Evolutionary conservation across 2,329 filamentous ascomycete genomes (phyloP).

Genomic region (Xylaria sp.): DNA sequence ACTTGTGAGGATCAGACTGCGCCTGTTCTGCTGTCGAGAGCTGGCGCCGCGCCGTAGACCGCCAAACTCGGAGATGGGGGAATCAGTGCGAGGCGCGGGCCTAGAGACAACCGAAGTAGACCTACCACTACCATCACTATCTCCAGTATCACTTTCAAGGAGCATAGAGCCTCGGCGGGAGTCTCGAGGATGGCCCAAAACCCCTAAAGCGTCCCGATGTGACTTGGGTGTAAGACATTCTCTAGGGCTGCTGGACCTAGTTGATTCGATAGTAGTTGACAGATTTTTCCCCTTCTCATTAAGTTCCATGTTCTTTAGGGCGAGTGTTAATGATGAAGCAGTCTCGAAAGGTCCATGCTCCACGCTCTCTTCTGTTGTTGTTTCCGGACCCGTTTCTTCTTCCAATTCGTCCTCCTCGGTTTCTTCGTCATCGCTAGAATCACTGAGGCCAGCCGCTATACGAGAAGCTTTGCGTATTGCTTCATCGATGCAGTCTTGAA

Average conservation of each 20-base stretch:
- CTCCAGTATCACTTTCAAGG: conserved; percentile 83
- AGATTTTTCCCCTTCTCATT: conserved; percentile 54
- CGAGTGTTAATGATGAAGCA: conserved; percentile 65
- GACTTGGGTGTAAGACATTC: conserved; percentile 93
- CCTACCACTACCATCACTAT: conserved; percentile 87
- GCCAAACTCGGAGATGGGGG: conserved; percentile 87
- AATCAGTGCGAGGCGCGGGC: conserved; percentile 78
- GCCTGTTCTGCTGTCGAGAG: conserved; percentile 83
- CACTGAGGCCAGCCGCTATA: conserved; percentile 86
- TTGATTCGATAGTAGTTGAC: conserved; percentile 77
- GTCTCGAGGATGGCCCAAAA: conserved; percentile 66
- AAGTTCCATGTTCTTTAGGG: conserved; percentile 59
- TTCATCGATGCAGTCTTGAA: conserved; percentile 94
- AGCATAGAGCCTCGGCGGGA: conserved; percentile 82
- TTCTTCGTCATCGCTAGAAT: conserved; percentile 74
- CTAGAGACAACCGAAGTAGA: conserved; percentile 80
- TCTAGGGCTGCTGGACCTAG: conserved; percentile 86
- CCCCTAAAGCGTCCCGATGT: conserved; percentile 69
- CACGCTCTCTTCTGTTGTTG: conserved; percentile 62
- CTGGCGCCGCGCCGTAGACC: conserved; percentile 79
- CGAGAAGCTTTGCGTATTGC: conserved; percentile 89
- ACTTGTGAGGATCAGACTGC: conserved; percentile 84
- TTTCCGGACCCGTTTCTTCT: conserved; percentile 53
- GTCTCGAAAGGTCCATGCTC: conserved; percentile 68
- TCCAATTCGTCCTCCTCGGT: conserved; percentile 60